Evolutionary conservation across 306 rosid genomes (phyloP), one percentile per base, ranked within the genome.

Genomic region (Crotalaria pallida): DNA sequence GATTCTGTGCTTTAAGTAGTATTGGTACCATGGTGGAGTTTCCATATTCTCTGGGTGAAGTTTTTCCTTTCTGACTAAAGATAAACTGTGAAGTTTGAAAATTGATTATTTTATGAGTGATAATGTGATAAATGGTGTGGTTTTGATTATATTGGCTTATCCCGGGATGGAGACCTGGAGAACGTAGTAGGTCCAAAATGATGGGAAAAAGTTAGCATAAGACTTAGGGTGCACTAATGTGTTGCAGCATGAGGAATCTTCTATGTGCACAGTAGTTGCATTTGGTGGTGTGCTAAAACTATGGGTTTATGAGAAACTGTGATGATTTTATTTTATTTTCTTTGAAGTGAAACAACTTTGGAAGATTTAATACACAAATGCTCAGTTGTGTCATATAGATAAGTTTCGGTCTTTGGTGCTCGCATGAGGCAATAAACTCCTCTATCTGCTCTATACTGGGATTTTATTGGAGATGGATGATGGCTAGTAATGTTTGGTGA

Each of bases 111-210:
- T 34, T 38, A n/a, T 9, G 26, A 58, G 23, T 27, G 48, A 31
- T n/a, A n/a, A n/a, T n/a, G n/a, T n/a, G 22, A 56, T 44, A n/a
- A n/a, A 48, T 73, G 72, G 48, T 38, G 22, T 72, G 27, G 45
- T 9, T 51, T 59, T 23, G 13, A 2, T 34, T 73, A 64, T 13
- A 50, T 18, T 50, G 71, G 47, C 47, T 51, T 51, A 51, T 50
- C 64, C 36, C 63, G 34, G 21, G 12, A 63, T 29, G 78, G 26
- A 24, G 9, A 13, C 2, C 51, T 11, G 23, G 26, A 27, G 53
- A 38, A 22, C 34, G 27, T 66, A 8, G 56, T 33, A 16, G 6
- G 53, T n/a, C 21, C 40, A 31, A 21, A 27, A 31, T 65, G 43
- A 17, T 53, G 64, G 55, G 3, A 2, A 57, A 62, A 60, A 49